phyloP scores from a whole-genome alignment of 306 rosid genomes.

The Senna tora region DNA sequence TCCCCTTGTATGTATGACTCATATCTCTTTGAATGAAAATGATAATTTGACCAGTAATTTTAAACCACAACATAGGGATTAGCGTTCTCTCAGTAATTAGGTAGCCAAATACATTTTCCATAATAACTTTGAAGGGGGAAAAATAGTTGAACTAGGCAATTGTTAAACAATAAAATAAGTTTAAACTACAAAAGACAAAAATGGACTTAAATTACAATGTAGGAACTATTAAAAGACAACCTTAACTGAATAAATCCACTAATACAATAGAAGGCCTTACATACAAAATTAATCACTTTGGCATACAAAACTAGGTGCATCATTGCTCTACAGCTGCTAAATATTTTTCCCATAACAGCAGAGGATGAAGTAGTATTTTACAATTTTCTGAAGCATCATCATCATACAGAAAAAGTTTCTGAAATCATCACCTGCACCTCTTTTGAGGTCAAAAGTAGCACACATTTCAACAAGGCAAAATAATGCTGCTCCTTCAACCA shows the following conservation, averaged over 20 bases:
- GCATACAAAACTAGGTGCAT: slow-evolving; percentile 46
- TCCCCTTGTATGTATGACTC: too few species aligned
- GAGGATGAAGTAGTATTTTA: slow-evolving; percentile 12
- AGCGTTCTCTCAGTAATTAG: too few species aligned
- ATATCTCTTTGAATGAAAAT: too few species aligned
- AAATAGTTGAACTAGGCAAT: too few species aligned
- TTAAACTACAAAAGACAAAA: neutral
- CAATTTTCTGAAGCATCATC: slow-evolving; percentile 31
- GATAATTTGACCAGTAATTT: too few species aligned
- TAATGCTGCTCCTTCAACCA: slow-evolving; percentile 41
- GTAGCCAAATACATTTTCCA: too few species aligned
- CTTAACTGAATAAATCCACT: neutral
- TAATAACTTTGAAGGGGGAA: too few species aligned
- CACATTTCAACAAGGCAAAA: slow-evolving; percentile 43
- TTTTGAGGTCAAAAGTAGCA: slow-evolving; percentile 37
- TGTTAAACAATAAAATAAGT: too few species aligned
- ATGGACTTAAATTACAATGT: neutral
- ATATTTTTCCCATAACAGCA: slow-evolving; percentile 29
- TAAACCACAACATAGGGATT: too few species aligned
- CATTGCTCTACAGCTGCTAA: slow-evolving; percentile 34
- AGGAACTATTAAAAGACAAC: neutral
- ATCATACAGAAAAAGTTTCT: slow-evolving; percentile 26
- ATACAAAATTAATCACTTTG: slow-evolving; percentile 33
- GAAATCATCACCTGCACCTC: slow-evolving; percentile 15
- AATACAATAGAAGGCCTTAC: too few species aligned